Evolutionary conservation across 345 rosid species (phyloP).

Genomic region (Clarkia xantiana): DNA sequence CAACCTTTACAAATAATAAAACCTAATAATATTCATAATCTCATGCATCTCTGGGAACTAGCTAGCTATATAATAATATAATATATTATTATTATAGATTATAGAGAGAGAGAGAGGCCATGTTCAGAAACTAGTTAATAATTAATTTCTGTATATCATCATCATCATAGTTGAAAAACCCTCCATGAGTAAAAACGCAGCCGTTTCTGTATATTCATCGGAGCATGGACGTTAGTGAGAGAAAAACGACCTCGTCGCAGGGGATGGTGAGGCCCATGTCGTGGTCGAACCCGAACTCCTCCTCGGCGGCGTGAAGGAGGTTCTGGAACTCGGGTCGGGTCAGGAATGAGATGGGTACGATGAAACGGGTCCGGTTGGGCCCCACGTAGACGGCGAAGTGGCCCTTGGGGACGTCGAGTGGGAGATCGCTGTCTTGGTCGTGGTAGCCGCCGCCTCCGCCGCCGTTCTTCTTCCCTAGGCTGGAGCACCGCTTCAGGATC

Average conservation of each 20-base stretch:
- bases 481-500: slow-evolving; percentile 32
- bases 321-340: slow-evolving; percentile 28
- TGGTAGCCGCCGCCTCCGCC: slow-evolving; percentile 1
- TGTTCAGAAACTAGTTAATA: too few species aligned
- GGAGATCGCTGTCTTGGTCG: slow-evolving; percentile 12
- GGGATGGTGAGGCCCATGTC: slow-evolving; percentile 45
- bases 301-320: slow-evolving; percentile 31
- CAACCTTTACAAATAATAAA: neutral
- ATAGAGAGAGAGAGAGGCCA: too few species aligned
- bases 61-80: neutral
- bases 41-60: neutral
- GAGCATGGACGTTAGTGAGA: slow-evolving; percentile 23
- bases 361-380: slow-evolving; percentile 25
- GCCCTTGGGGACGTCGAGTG: slow-evolving; percentile 32
- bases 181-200: neutral
- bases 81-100: neutral
- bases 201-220: slow-evolving; percentile 1
- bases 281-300: slow-evolving; percentile 40
- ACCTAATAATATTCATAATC: neutral
- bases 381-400: slow-evolving; percentile 42
- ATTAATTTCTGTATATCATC: too few species aligned
- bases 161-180: too few species aligned
- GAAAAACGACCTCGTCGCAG: slow-evolving; percentile 33
- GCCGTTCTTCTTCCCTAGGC: slow-evolving; percentile 23
- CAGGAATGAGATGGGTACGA: slow-evolving; percentile 27